Conservation (phyloP, 1,284 basidiomycete species). For the Coniferiporia sulphurascens region DNA sequence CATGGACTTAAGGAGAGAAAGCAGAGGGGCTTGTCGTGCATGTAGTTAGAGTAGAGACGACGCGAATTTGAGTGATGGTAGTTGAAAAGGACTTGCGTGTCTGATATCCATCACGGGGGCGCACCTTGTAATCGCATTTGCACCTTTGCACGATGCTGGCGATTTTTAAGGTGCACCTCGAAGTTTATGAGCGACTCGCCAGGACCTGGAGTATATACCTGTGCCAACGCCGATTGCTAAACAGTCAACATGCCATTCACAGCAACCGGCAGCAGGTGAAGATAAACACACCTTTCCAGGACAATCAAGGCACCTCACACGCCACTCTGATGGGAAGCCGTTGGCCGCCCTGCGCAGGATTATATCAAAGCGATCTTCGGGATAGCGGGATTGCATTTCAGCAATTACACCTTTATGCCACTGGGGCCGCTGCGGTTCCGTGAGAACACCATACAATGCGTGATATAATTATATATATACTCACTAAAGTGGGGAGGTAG, state of each 20-base stretch:
- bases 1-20: background rate
- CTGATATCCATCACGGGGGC: background rate
- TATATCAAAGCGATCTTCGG: slow-evolving; percentile 79
- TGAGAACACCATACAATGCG: slow-evolving; percentile 1
- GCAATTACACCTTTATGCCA: slow-evolving; percentile 69
- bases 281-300: slow-evolving; percentile 73
- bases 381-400: slow-evolving; percentile 68
- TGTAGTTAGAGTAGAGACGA: background rate
- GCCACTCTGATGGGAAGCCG: slow-evolving; percentile 69
- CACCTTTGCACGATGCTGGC: slow-evolving; percentile 61
- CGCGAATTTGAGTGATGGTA: background rate
- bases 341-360: slow-evolving; percentile 57
- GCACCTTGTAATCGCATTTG: slow-evolving; percentile 26
- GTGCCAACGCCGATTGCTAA: background rate
- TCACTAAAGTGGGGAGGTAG: slow-evolving; percentile 1
- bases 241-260: background rate
- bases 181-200: slow-evolving; percentile 89
- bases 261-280: slow-evolving; percentile 20
- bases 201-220: slow-evolving; percentile 92
- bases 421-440: slow-evolving; percentile 45
- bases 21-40: background rate
- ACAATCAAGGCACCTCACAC: slow-evolving; percentile 92
- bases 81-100: background rate
- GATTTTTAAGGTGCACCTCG: slow-evolving; percentile 85
- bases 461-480: background rate